Percentiles rank a stretch among this genome's conserved stretches.
Evolutionary conservation across 768 basidiomycete species (phyloP).

Genomic region (Gyrodon lividus): DNA sequence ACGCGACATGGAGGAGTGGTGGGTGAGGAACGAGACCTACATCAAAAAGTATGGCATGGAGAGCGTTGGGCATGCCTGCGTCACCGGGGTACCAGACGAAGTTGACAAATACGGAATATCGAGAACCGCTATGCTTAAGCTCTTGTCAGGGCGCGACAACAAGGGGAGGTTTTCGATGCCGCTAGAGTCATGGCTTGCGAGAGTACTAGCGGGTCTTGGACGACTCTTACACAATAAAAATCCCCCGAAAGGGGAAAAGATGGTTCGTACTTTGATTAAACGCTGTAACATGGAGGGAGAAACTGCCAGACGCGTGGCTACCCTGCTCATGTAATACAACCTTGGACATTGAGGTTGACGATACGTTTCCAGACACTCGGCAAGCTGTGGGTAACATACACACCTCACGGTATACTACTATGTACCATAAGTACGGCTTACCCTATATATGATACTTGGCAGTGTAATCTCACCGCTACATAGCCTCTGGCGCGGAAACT

Average conservation of each 20-base stretch:
- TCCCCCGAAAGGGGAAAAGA: conserved; percentile 25
- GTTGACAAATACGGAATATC: conserved; percentile 37
- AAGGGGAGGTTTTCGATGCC: conserved; percentile 23
- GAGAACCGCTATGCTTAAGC: conserved; percentile 19
- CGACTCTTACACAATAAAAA: conserved; percentile 18
- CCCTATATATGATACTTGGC: no score
- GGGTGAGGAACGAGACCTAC: conserved; percentile 25
- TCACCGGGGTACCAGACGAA: conserved; percentile 36
- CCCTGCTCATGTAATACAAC: conserved; percentile 4
- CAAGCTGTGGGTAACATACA: no score
- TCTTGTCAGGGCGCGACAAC: conserved; percentile 13
- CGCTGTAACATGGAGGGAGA: conserved; percentile 31
- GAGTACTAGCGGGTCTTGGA: conserved; percentile 20
- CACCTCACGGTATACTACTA: no score
- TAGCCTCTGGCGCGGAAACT: no score
- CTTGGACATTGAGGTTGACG: neutral
- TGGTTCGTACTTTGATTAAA: conserved; percentile 22
- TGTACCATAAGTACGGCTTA: no score
- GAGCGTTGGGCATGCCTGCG: conserved; percentile 39
- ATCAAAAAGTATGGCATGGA: conserved; percentile 28
- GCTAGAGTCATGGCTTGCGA: conserved; percentile 26
- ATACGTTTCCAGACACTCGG: neutral
- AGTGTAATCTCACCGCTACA: no score
- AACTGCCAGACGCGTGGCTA: conserved; percentile 21
- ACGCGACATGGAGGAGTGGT: conserved; percentile 36